phyloP scores from a whole-genome alignment of 495 filamentous ascomycete species.

The Aspergillus panamensis region DNA sequence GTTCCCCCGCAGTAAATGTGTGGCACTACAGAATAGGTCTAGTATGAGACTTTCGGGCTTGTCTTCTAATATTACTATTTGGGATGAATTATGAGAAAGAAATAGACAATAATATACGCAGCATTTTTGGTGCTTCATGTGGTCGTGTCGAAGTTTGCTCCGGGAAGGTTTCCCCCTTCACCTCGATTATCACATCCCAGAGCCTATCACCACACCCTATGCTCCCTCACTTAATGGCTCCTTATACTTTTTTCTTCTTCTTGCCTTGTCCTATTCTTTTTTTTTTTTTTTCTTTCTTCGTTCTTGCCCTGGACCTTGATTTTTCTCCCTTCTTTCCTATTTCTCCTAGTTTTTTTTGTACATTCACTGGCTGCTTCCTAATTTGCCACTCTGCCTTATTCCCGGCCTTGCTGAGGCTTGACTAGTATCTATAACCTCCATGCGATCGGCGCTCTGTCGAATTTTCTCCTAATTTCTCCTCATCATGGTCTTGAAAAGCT shows the following conservation, averaged over 20 bases:
- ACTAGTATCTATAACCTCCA: constrained; percentile 5
- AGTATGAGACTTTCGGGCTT: constrained; percentile 1
- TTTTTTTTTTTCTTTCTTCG: background rate
- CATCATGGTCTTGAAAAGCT: background rate
- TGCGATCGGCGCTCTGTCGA: background rate
- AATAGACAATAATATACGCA: constrained; percentile 44
- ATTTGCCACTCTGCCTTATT: constrained; percentile 17
- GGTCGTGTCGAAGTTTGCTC: constrained; percentile 5
- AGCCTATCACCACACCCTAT: background rate
- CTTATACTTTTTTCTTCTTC: background rate
- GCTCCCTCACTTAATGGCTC: background rate
- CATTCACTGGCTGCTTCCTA: constrained; percentile 4
- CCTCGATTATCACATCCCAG: background rate
- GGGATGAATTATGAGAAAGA: constrained; percentile 47
- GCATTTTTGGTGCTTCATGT: constrained; percentile 16
- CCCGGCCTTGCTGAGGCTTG: constrained; percentile 16
- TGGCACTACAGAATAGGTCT: constrained; percentile 19
- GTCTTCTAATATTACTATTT: constrained; percentile 20
- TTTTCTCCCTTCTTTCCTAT: background rate
- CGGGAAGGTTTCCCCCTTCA: background rate
- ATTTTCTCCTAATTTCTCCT: background rate
- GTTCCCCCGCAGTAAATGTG: constrained; percentile 62
- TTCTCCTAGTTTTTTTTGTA: background rate
- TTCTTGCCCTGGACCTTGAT: background rate
- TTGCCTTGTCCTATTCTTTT: background rate